Evolutionary conservation across 495 filamentous ascomycete species (phyloP).

Genomic region (Xylaria castorea): DNA sequence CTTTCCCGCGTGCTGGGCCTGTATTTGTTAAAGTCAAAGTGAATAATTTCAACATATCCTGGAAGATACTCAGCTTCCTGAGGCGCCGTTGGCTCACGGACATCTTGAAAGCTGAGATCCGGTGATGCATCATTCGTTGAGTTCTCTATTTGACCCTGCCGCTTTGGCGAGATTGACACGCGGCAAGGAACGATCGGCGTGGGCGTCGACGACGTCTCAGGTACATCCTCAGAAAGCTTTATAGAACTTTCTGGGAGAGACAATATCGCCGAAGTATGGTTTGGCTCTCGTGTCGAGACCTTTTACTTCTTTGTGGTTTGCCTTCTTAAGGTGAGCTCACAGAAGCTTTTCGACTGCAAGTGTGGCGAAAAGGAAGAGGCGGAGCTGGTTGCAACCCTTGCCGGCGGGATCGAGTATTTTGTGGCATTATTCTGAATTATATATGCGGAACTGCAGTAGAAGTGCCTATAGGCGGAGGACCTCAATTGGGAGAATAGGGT

Average conservation of each 20-base stretch:
- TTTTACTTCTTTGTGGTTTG: not conserved
- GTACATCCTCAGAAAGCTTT: not conserved
- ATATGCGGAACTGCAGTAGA: not conserved
- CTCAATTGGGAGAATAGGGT: not conserved
- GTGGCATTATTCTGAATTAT: not conserved
- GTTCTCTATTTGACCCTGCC: not conserved
- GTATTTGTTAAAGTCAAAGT: conserved; percentile 15
- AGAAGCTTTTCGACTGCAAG: not conserved
- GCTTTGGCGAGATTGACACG: not conserved
- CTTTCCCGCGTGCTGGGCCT: conserved; percentile 5
- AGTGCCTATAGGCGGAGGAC: not conserved
- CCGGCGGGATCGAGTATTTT: not conserved
- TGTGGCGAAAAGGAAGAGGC: not conserved
- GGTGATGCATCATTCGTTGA: not conserved
- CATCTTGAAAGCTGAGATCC: not conserved
- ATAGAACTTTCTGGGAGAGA: not conserved
- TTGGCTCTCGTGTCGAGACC: not conserved
- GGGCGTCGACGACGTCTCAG: not conserved
- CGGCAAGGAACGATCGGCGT: not conserved
- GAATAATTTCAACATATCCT: not conserved
- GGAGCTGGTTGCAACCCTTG: not conserved
- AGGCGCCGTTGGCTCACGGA: not conserved
- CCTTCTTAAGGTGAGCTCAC: not conserved
- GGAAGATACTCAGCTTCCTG: not conserved
- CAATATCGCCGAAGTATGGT: not conserved